Evolutionary conservation across 169 alveolate species (phyloP).

Genomic region (Plasmodium cynomolgi): DNA sequence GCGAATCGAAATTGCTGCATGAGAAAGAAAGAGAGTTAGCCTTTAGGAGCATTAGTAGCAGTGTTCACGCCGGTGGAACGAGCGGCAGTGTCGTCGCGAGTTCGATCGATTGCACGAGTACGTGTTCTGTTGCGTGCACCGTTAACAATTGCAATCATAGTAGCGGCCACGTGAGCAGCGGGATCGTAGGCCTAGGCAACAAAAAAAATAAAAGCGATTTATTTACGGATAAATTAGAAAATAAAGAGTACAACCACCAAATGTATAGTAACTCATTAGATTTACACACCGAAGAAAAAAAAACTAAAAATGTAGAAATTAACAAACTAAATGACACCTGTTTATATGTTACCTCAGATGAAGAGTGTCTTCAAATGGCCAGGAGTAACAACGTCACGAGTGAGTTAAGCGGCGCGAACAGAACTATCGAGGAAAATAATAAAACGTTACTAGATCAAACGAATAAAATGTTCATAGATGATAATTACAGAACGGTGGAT

Average conservation of each 20-base stretch:
- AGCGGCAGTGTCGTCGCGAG: background rate
- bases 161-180: background rate
- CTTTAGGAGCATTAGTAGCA: background rate
- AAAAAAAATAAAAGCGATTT: conserved; percentile 29
- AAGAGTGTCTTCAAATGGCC: conserved; percentile 21
- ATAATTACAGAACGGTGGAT: conserved; percentile 20
- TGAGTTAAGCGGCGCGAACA: background rate
- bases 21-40: conserved; percentile 12
- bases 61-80: conserved; percentile 7
- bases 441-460: conserved; percentile 33
- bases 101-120: background rate
- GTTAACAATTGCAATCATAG: background rate
- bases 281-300: conserved; percentile 30
- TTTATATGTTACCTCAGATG: conserved; percentile 71
- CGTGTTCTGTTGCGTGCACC: background rate
- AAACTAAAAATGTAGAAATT: conserved; percentile 16
- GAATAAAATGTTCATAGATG: background rate
- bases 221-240: conserved; percentile 20
- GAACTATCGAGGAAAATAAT: conserved; percentile 42
- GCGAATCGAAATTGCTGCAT: conserved; percentile 4
- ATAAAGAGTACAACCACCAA: conserved; percentile 13
- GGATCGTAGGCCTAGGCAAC: conserved; percentile 10
- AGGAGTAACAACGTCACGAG: conserved; percentile 1
- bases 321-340: conserved; percentile 61
- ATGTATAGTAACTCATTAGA: conserved; percentile 22